Evolutionary conservation across 805 yeast genomes (phyloP), one percentile per base, ranked within the genome.

Genomic region (Cyberlindnera xishuangbannaensis): DNA sequence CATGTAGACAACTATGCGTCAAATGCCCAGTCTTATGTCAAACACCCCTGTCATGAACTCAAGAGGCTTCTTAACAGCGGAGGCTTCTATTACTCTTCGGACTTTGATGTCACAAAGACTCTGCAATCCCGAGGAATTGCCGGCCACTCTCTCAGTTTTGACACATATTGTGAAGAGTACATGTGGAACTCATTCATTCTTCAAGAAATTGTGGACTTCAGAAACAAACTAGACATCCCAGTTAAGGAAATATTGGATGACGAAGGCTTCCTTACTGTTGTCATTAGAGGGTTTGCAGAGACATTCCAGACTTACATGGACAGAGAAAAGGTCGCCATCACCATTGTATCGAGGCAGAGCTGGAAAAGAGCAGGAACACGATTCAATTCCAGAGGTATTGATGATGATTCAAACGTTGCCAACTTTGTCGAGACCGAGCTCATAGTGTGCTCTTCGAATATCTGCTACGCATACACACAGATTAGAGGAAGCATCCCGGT

Each of bases 351-450:
- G 1, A 83, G 92, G 47, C 97, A 90, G 56, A 83, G 95, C n/a
- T 92, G 97, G 86, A 79, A 79, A 53, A 66, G 97, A 37, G 98
- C 99, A 2, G 99, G 99, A 5, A 94, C 99, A 0, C 69, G 99
- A 47, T 92, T 76, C 59, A 84, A 85, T 56, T 88, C 95, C 5
- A 71, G 99, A 57, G 99, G 99, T 36, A 79, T 88, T 21, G 97
- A 92, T 58, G 97, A 87, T 53, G 85, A 84, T 39, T 94, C 95
- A 7, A 75, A 87, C 55, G 98, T 90, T 20, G 96, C 98, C 29
- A 92, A 92, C 58, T 92, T 83, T 55, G 95, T 86, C 18, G 96
- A 87, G 52, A 86, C 97, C 0, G 99, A 92, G 55, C 71, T 84
- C 25, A 80, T 92, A 21, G 64, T 79, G 54, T 72, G 74, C 66